Evolutionary conservation across 2,329 filamentous ascomycete species (phyloP).

Genomic region (Epichloe gansuensis): DNA sequence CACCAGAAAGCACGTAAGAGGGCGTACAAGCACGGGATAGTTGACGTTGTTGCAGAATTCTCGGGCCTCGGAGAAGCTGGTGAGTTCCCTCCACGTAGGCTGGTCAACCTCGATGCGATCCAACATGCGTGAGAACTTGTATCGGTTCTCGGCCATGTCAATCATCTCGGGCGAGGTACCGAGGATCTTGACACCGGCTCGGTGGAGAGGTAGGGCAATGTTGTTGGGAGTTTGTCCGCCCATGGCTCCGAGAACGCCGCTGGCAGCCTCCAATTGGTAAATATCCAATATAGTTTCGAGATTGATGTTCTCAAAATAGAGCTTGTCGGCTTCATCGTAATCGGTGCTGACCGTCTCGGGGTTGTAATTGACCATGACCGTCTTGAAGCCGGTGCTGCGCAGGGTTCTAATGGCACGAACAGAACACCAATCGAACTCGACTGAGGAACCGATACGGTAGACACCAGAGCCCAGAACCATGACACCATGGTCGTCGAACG

Average conservation of each 20-base stretch:
- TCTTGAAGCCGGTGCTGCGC: constrained; percentile 74
- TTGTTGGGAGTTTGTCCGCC: constrained; percentile 97
- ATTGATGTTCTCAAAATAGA: constrained; percentile 96
- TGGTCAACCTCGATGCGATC: constrained; percentile 92
- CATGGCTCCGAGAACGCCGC: constrained; percentile 86
- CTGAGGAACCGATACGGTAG: constrained; percentile 92
- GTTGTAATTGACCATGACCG: constrained; percentile 92
- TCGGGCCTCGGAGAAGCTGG: constrained; percentile 82
- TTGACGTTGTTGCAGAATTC: constrained; percentile 78
- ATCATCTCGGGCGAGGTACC: constrained; percentile 99
- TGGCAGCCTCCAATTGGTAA: constrained; percentile 74
- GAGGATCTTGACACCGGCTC: constrained; percentile 81
- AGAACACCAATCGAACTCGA: constrained; percentile 99
- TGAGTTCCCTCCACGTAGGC: constrained; percentile 95
- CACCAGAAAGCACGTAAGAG: constrained; percentile 92
- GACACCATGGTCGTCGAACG: constrained; percentile 78
- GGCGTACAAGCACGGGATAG: constrained; percentile 89
- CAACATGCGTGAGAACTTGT: constrained; percentile 97
- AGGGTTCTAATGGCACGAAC: constrained; percentile 88
- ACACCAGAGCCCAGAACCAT: constrained; percentile 96
- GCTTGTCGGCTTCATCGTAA: constrained; percentile 83
- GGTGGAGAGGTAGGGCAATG: constrained; percentile 80
- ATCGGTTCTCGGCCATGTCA: constrained; percentile 90
- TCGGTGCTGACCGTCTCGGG: constrained; percentile 85
- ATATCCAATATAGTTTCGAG: constrained; percentile 87